These are phyloP conservation scores for Lachancea quebecensis DNA, from an alignment of 805 yeast species.

Conservation along the genomic window DNA sequence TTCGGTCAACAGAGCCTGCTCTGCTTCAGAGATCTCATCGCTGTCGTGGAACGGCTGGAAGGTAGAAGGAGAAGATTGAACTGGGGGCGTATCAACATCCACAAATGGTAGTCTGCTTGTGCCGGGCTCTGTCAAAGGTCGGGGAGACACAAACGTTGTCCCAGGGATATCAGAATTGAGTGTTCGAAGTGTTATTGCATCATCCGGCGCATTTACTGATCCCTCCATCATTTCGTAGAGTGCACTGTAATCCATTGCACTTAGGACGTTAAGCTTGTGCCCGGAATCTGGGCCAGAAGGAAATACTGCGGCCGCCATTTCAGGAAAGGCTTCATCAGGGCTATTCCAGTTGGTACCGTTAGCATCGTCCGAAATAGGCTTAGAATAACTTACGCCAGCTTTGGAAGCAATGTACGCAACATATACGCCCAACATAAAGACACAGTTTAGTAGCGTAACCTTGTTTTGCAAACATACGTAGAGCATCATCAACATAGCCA, in stretches of 20 bases:
- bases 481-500: slow-evolving; percentile 21
- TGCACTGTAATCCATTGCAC: slow-evolving; percentile 27
- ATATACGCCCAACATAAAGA: slow-evolving; percentile 23
- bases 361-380: not conserved
- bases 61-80: slow-evolving; percentile 20
- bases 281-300: slow-evolving; percentile 3
- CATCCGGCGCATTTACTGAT: slow-evolving; percentile 7
- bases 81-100: not conserved
- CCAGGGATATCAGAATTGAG: not conserved
- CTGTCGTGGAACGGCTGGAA: slow-evolving; percentile 24
- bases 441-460: slow-evolving; percentile 25
- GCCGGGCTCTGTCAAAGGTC: slow-evolving; percentile 17
- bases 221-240: slow-evolving; percentile 23
- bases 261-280: slow-evolving; percentile 26
- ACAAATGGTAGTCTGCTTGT: not conserved
- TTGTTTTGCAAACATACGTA: slow-evolving; percentile 19
- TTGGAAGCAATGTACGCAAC: slow-evolving; percentile 17
- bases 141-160: not conserved
- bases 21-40: slow-evolving; percentile 8
- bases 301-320: not conserved
- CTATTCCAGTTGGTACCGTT: not conserved
- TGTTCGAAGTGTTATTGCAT: slow-evolving; percentile 5
- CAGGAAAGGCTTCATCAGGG: not conserved
- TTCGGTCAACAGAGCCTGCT: not conserved
- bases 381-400: not conserved